A percentile compares a stretch with the other conserved stretches of the same genome.
Conservation (phyloP, 31 red algal species). For the Odonthalia washingtoniensis region DNA sequence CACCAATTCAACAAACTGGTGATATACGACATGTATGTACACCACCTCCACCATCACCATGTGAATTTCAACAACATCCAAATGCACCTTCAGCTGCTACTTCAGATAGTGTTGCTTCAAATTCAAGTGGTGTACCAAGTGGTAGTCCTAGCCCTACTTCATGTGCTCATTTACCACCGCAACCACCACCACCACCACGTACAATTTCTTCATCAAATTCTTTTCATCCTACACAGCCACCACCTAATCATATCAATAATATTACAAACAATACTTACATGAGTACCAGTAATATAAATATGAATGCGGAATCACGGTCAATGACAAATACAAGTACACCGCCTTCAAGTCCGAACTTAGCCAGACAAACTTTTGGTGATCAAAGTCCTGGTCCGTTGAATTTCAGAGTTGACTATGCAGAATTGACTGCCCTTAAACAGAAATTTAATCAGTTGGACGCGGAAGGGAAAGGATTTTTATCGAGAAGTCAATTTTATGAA, state of each 20-base stretch:
- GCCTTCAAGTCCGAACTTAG: slow-evolving; percentile 37
- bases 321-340: too few species aligned
- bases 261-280: too few species aligned
- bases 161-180: background rate
- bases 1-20: too few species aligned
- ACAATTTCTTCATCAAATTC: too few species aligned
- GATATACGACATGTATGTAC: background rate
- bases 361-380: slow-evolving; percentile 44
- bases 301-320: too few species aligned
- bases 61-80: background rate
- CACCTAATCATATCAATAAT: too few species aligned
- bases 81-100: background rate
- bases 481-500: slow-evolving; percentile 61
- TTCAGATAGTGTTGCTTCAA: background rate
- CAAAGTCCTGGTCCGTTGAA: slow-evolving; percentile 42
- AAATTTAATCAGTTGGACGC: slow-evolving; percentile 63
- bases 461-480: slow-evolving; percentile 52
- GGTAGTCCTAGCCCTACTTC: slow-evolving; percentile 40
- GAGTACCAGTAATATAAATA: too few species aligned
- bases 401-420: slow-evolving; percentile 41
- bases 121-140: background rate
- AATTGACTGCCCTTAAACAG: slow-evolving; percentile 61
- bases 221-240: background rate
- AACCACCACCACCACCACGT: background rate
- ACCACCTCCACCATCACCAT: background rate